Evolutionary conservation across 768 basidiomycete species (phyloP).

Genomic region (Podaxis mareebaensis): DNA sequence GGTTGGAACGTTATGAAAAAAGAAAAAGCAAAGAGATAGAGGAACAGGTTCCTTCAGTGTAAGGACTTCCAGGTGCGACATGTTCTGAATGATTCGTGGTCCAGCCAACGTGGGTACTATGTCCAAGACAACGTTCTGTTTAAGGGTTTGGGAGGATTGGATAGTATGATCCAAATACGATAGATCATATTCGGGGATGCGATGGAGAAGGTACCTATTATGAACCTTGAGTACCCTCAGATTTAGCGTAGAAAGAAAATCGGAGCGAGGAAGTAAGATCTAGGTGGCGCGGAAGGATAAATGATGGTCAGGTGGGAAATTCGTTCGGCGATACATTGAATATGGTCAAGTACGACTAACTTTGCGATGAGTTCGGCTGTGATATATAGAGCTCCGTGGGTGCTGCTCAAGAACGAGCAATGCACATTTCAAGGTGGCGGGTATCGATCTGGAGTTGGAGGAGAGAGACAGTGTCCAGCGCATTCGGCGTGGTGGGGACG

Average conservation of each 20-base stretch:
- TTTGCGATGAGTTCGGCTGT: not conserved
- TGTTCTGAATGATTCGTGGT: not conserved
- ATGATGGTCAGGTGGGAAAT: not conserved
- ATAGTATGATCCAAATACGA: not conserved
- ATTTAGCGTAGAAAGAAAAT: not conserved
- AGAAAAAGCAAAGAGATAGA: not conserved
- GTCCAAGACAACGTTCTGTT: not conserved
- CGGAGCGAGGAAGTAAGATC: not conserved
- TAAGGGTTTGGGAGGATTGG: not conserved
- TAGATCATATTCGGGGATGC: not conserved
- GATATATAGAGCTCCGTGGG: not conserved
- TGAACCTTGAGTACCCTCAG: not conserved
- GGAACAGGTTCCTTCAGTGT: not conserved
- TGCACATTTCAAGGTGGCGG: not conserved
- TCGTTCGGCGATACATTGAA: not conserved
- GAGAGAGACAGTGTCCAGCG: not conserved
- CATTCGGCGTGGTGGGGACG: not conserved
- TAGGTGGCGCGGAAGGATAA: not conserved
- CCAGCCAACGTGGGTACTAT: not conserved
- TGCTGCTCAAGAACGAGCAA: not conserved
- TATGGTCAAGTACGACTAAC: not conserved
- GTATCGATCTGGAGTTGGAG: not conserved
- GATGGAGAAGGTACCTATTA: not conserved
- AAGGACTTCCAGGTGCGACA: not conserved
- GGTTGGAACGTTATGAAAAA: not conserved